phyloP scores from a whole-genome alignment of 208 protist species.

The Trypanosoma cruzi region DNA sequence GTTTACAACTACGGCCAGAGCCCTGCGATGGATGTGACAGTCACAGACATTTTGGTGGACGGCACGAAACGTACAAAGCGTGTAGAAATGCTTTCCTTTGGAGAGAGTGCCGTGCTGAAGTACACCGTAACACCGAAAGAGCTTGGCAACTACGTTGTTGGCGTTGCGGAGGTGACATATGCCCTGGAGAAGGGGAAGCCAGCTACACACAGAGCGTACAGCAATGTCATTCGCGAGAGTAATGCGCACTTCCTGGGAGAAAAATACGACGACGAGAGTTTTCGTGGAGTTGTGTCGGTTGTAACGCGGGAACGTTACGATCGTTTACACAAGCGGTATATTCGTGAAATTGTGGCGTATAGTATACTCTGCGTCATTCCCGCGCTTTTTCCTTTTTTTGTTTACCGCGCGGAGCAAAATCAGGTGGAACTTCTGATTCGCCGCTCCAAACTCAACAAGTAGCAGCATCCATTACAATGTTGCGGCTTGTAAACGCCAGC shows the following conservation, averaged over 20 bases:
- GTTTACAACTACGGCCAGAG: constrained; percentile 83
- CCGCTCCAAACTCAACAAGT: constrained; percentile 58
- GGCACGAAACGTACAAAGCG: constrained; percentile 43
- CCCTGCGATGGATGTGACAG: constrained; percentile 69
- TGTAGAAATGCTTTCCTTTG: constrained; percentile 58
- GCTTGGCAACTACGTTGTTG: constrained; percentile 73
- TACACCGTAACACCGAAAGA: constrained; percentile 73
- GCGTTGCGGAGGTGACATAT: constrained; percentile 74
- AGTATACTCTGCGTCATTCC: constrained; percentile 79
- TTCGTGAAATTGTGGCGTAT: constrained; percentile 78
- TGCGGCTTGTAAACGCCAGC: background rate
- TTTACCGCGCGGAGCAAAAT: constrained; percentile 79
- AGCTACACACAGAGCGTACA: constrained; percentile 55
- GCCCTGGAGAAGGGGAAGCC: constrained; percentile 61
- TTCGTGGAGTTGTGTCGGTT: constrained; percentile 81
- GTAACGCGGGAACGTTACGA: constrained; percentile 86
- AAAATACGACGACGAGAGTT: constrained; percentile 75
- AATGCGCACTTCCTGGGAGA: constrained; percentile 78
- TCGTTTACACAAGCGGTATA: constrained; percentile 72
- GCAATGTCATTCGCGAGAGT: constrained; percentile 84
- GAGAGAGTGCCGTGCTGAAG: constrained; percentile 58
- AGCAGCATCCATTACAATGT: background rate
- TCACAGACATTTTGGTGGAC: constrained; percentile 68
- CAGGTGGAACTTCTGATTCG: constrained; percentile 74
- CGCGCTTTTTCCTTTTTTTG: constrained; percentile 67